Evolutionary conservation across 805 yeast species (phyloP).

Genomic region (Yamadazyma kitorensis): DNA sequence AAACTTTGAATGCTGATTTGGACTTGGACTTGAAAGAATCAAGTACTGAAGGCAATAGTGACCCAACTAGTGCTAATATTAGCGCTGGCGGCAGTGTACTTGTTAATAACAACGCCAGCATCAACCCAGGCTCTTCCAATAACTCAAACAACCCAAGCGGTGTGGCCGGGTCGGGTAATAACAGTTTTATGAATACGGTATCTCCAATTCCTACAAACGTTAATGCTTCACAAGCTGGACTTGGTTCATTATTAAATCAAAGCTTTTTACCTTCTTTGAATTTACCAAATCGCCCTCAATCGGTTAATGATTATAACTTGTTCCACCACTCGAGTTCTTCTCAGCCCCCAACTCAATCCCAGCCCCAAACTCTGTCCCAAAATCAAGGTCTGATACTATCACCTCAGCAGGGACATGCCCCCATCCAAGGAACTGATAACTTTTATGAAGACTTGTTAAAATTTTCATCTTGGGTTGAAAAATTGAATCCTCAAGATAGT

Average conservation of each 20-base stretch:
- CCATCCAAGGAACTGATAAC: constrained; percentile 16
- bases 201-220: constrained; percentile 12
- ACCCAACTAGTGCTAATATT: neutral
- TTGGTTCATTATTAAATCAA: constrained; percentile 26
- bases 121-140: neutral
- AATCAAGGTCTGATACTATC: constrained; percentile 7
- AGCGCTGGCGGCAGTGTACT: neutral
- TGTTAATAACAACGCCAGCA: neutral
- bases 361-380: constrained; percentile 6
- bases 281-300: constrained; percentile 40
- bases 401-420: constrained; percentile 15
- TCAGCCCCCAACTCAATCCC: constrained; percentile 10
- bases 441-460: constrained; percentile 51
- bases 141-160: neutral
- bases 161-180: too few species aligned
- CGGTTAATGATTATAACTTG: constrained; percentile 37
- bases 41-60: too few species aligned
- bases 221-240: constrained; percentile 17
- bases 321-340: constrained; percentile 1
- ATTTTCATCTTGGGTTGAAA: constrained; percentile 50
- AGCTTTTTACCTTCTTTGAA: constrained; percentile 26
- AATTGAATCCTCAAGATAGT: constrained; percentile 50
- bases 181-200: constrained; percentile 8
- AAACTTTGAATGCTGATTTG: constrained; percentile 44
- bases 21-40: constrained; percentile 38